These are phyloP conservation scores for Fraxinus excelsior DNA, from an alignment of 257 asterid species.

Conservation along the genomic window DNA sequence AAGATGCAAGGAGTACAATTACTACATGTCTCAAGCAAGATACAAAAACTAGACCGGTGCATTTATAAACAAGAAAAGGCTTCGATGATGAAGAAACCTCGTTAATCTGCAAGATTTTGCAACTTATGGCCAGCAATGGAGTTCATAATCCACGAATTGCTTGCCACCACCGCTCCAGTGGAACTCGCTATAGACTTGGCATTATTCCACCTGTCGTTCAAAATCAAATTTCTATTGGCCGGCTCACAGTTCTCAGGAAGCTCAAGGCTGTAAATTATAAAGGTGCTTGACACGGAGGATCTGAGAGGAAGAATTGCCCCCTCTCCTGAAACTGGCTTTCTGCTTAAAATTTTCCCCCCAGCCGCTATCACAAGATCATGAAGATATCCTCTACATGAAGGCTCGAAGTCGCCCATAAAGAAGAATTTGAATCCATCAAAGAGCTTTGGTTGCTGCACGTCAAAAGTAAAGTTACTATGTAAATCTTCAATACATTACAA, in stretches of 20 bases:
- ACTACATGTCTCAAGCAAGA: background rate
- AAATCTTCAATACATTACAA: conserved; percentile 13
- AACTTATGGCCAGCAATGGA: conserved; percentile 71
- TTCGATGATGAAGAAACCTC: conserved; percentile 5
- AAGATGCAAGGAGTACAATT: background rate
- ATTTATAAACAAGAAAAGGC: background rate
- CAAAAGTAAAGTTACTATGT: background rate
- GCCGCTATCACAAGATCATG: conserved; percentile 80
- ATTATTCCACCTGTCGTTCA: conserved; percentile 38
- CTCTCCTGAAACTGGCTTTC: conserved; percentile 68
- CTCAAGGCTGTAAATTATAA: conserved; percentile 63
- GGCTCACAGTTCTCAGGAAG: conserved; percentile 48
- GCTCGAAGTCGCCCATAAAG: conserved; percentile 64
- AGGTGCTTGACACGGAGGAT: conserved; percentile 32
- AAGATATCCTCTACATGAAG: conserved; percentile 72
- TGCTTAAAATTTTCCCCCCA: conserved; percentile 74
- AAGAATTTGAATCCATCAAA: conserved; percentile 64
- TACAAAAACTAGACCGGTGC: background rate
- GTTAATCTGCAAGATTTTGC: conserved; percentile 37
- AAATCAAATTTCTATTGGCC: conserved; percentile 30
- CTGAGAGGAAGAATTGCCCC: conserved; percentile 23
- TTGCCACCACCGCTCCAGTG: conserved; percentile 57
- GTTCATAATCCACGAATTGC: conserved; percentile 81
- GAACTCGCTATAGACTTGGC: conserved; percentile 71
- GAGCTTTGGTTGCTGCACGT: conserved; percentile 82